Conservation (phyloP, 352 stramenopile species). For the Pythium apleroticum region DNA sequence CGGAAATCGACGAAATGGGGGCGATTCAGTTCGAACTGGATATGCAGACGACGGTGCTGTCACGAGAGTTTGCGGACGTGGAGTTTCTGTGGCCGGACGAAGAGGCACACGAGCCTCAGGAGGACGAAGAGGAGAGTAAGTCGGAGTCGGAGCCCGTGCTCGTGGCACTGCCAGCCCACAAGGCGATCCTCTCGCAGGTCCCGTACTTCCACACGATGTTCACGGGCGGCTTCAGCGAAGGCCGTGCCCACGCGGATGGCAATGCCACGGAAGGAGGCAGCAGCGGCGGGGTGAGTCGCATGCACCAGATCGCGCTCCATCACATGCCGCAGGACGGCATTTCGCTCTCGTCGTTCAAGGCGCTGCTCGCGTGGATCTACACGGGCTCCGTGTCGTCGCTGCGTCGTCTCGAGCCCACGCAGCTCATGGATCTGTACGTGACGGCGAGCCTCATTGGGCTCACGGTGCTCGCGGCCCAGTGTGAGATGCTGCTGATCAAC, state of each 20-base stretch:
- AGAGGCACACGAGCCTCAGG: not conserved
- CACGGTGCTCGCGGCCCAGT: conserved; percentile 51
- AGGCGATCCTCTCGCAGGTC: conserved; percentile 71
- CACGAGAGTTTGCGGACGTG: conserved; percentile 51
- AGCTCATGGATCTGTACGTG: conserved; percentile 78
- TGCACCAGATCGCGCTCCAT: conserved; percentile 64
- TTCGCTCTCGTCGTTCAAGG: conserved; percentile 60
- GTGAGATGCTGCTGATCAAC: conserved; percentile 57
- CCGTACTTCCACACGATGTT: conserved; percentile 86
- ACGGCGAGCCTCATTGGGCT: conserved; percentile 57
- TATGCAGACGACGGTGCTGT: conserved; percentile 54
- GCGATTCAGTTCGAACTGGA: conserved; percentile 48
- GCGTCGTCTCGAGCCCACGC: conserved; percentile 43
- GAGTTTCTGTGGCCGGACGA: conserved; percentile 73
- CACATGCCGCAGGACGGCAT: conserved; percentile 77
- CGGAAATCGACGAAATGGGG: conserved; percentile 18
- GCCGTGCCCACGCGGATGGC: conserved; percentile 22
- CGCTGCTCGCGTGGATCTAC: conserved; percentile 69
- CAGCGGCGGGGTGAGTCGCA: not conserved
- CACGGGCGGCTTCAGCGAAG: conserved; percentile 77
- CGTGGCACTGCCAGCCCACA: conserved; percentile 57
- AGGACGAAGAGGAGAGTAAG: conserved; percentile 28
- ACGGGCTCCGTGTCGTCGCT: conserved; percentile 56
- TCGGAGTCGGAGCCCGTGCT: conserved; percentile 19
- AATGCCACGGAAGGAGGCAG: not conserved